Base-by-base conservation (phyloP, 495 filamentous ascomycete genomes). In the Apodospora peruviana region DNA sequence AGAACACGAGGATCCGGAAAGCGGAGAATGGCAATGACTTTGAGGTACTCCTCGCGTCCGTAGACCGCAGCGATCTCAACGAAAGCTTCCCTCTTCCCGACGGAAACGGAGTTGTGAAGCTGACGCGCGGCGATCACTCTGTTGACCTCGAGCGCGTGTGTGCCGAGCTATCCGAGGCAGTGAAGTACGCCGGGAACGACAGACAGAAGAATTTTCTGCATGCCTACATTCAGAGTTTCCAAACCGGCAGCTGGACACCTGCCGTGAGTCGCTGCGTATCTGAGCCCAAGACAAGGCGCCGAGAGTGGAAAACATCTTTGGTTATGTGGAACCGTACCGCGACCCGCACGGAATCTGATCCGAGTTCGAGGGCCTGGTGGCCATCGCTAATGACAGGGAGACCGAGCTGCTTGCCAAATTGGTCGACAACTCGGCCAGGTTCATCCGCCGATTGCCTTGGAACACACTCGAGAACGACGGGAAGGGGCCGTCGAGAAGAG, bases 71-170 rank as follows among this genome's bases (percentile, higher is more conserved):
- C 36, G 36, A 39, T 39, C n/a, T 22, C 14, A 35, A 16, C 20
- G 29, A 51, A 16, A 14, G 34, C 27, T n/a, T n/a, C n/a, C n/a
- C n/a, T n/a, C 44, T 56, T 17, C 48, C 48, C 5, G 57, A 61
- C 18, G 35, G 71, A 43, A n/a, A n/a, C n/a, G n/a, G n/a, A n/a
- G n/a, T n/a, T n/a, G 58, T 87, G 29, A 76, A 70, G 29, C 62
- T 88, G 9, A 71, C 84, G 2, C 85, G 77, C 58, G 85, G 85
- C 17, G 86, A 89, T 51, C 70, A 88, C 52, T 50, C 67, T 12
- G 81, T 86, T 43, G 16, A 42, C 17, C 17, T 42, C 4, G 18
- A 10, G 10, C 16, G 21, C 5, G 21, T 42, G 17, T 75, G 78
- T 10, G 64, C 74, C 20, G 75, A 76, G 29, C 67, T 85, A 40